These are phyloP conservation scores for Quercus phellos DNA, from an alignment of 331 rosid genomes.

Conservation along the genomic window DNA sequence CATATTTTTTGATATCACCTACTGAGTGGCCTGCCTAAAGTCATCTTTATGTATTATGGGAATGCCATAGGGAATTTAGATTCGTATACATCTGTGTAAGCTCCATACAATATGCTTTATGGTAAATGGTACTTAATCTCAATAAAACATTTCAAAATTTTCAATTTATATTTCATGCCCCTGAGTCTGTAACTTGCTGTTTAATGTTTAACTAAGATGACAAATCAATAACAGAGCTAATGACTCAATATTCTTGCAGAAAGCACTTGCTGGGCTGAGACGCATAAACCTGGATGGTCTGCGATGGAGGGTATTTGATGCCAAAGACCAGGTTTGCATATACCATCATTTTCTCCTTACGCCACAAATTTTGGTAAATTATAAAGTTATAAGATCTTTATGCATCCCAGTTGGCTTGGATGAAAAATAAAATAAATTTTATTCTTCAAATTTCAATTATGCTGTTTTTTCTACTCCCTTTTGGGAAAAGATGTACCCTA, in stretches of 20 bases:
- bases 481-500: background rate
- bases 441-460: background rate
- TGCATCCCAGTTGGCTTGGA: background rate
- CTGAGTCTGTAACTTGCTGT: background rate
- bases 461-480: background rate
- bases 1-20: too few species aligned
- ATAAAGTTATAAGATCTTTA: background rate
- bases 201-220: background rate
- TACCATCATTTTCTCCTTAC: background rate
- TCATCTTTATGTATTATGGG: too few species aligned
- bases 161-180: background rate
- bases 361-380: background rate
- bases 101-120: background rate
- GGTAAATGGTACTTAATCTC: background rate
- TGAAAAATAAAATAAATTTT: background rate
- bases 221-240: background rate
- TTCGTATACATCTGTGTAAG: too few species aligned
- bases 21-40: too few species aligned
- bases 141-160: background rate
- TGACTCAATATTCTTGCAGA: slow-evolving; percentile 37
- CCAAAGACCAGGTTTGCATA: slow-evolving; percentile 72
- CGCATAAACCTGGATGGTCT: slow-evolving; percentile 88
- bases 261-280: slow-evolving; percentile 78
- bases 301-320: slow-evolving; percentile 90
- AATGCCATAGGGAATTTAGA: too few species aligned